Conservation (phyloP, 1,284 basidiomycete genomes). For the Papiliotrema flavescens region DNA sequence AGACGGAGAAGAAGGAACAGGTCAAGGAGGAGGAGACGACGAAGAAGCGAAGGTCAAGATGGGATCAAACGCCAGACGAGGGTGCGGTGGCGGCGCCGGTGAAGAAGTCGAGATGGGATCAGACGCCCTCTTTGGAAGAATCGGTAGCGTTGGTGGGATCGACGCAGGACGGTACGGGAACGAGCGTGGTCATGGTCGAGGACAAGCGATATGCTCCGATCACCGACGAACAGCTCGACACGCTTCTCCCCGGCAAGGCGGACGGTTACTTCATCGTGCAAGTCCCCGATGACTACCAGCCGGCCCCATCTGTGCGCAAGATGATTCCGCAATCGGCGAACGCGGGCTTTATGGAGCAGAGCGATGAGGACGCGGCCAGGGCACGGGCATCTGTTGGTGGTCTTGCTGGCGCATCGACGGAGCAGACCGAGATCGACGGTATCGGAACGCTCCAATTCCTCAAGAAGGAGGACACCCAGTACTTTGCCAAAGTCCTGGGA, state of each 20-base stretch:
- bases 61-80: constrained; percentile 78
- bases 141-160: constrained; percentile 24
- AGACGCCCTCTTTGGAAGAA: constrained; percentile 41
- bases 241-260: constrained; percentile 69
- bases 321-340: constrained; percentile 56
- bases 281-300: constrained; percentile 90
- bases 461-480: constrained; percentile 96
- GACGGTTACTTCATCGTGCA: constrained; percentile 87
- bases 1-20: constrained; percentile 57
- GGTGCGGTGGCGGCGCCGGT: constrained; percentile 63
- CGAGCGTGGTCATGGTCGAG: constrained; percentile 77
- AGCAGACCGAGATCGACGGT: constrained; percentile 98
- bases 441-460: constrained; percentile 97
- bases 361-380: constrained; percentile 82
- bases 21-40: constrained; percentile 54
- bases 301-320: constrained; percentile 57
- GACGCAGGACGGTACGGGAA: constrained; percentile 42
- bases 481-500: constrained; percentile 93
- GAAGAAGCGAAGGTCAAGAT: constrained; percentile 90
- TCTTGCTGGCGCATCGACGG: constrained; percentile 65
- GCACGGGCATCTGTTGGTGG: constrained; percentile 84
- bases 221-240: constrained; percentile 92
- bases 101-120: constrained; percentile 61
- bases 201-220: constrained; percentile 94
- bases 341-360: constrained; percentile 90